Base-by-base conservation (phyloP, 164 flowering plant species). In the Liriodendron chinense region DNA sequence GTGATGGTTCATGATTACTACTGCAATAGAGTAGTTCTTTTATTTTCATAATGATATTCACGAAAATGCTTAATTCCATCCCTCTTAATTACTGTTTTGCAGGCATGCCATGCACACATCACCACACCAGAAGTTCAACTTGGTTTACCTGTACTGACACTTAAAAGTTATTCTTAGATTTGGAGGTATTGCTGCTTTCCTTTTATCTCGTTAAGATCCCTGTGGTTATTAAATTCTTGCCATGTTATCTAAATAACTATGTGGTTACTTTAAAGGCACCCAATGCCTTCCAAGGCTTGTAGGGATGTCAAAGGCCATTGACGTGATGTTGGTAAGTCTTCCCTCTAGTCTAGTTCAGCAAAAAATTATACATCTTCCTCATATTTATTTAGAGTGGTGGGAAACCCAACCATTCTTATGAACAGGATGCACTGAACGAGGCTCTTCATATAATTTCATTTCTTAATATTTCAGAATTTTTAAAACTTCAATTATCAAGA, bases 271-370 rank as follows among this genome's bases (percentile, higher is more conserved):
- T 43, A 21, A 79, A 96, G 99, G 99, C 59, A 94, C 99, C 48
- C 99, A 96, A 77, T 92, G 92, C 59, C 97, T 96, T 86, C 99
- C 99, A 75, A 88, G 99, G 87, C 94, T 96, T 66, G 74, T 92
- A 13, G 99, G 99, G 66, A 74, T 91, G 72, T 65, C 92, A 77
- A 92, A 89, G 80, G 96, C 96, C 71, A 73, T 92, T 83, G 98
- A 94, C 71, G 89, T 96, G 87, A 92, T 96, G 92, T 78, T 91
- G 91, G 99, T 94, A 86, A 83, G 86, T 28, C 23, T 83, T 47
- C 14, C 8, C 18, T 49, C 7, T 24, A 0, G 68, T 73, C 43
- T 59, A 48, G 9, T 49, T 49, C 9, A 49, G 53, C 53, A 49
- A 7, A 7, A 49, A 49, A 49, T 49, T 49, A 49, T 49, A 12